Evolutionary conservation across 2,329 filamentous ascomycete species (phyloP), one percentile per base, ranked within the genome.

Genomic region (Arthroderma uncinatum): DNA sequence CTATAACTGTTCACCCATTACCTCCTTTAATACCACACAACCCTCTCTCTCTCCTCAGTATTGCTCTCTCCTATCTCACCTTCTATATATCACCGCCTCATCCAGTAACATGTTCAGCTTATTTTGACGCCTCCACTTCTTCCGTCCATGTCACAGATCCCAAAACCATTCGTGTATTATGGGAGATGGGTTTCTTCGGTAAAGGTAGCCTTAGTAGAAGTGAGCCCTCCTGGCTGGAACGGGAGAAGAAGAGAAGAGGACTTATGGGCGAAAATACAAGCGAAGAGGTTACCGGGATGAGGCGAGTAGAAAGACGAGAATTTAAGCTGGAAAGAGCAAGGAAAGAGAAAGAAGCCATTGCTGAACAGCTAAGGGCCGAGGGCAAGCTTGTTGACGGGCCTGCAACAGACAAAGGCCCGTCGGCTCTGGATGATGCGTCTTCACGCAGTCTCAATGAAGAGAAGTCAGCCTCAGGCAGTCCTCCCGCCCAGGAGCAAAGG

Each of bases 151-250:
- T 98, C 57, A 89, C 83, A 16, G 86, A 96, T 69, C 77, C 83
- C 25, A 78, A 79, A 57, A 85, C 89, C 2, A 85, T 94, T 61
- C 80, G 86, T 56, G 89, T 85, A 1, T 73, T 98, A 23, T 98
- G 94, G 93, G 88, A 95, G 71, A 89, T 94, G 74, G 93, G 93
- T 4, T 98, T 98, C 73, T 98, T 92, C 71, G 94, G 94, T 52
- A 96, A 96, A 71, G 93, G 93, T 47, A 92, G 78, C 64, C 76
- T 97, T 58, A 96, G 91, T 74, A 83, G 94, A 65, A 96, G 91
- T 76, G 92, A 98, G 70, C 92, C 92, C 2, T 93, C 84, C 64
- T 98, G 93, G 93, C 72, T 95, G 54, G 87, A 87, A 62, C 80
- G 87, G 61, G 89, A 95, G 71, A 86, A 88, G 70, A 83, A 85